Conservation (phyloP, 371 early-diverging fungal genomes). For the Lichtheimia corymbifera region DNA sequence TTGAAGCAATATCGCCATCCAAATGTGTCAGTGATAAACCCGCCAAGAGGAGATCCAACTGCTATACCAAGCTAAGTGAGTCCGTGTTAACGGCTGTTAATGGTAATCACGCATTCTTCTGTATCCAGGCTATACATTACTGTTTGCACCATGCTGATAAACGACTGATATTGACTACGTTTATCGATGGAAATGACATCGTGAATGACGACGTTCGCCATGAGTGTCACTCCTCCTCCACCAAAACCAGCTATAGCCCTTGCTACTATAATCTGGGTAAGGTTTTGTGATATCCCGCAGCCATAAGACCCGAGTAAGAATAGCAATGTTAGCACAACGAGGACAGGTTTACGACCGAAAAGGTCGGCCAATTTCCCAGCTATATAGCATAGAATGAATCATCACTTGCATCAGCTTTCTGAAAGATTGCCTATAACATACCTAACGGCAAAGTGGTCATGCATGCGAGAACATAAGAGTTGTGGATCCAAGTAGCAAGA, state of each 20-base stretch:
- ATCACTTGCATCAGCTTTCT: not conserved
- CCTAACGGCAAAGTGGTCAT: constrained; percentile 8
- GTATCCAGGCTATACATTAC: constrained; percentile 4
- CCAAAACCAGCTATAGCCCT: constrained; percentile 81
- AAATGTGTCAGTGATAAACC: constrained; percentile 52
- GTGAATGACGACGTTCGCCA: constrained; percentile 16
- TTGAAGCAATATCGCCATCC: constrained; percentile 74
- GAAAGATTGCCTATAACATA: not conserved
- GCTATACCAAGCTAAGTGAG: constrained; percentile 21
- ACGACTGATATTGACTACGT: constrained; percentile 36
- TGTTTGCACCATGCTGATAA: constrained; percentile 39
- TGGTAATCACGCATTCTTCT: not conserved
- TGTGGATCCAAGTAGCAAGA: constrained; percentile 9
- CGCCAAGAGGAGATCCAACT: constrained; percentile 44
- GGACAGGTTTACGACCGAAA: constrained; percentile 11
- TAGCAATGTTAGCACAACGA: constrained; percentile 1
- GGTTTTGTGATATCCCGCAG: constrained; percentile 54
- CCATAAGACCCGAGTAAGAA: constrained; percentile 31
- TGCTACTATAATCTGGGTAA: constrained; percentile 70
- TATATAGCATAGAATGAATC: not conserved
- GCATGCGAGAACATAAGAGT: constrained; percentile 3
- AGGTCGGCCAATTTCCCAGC: constrained; percentile 13
- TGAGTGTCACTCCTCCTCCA: constrained; percentile 61
- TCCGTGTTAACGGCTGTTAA: not conserved
- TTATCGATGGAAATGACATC: constrained; percentile 28